These are phyloP conservation scores for Eucalyptus viminalis DNA, from an alignment of 345 rosid genomes.

Conservation along the genomic window DNA sequence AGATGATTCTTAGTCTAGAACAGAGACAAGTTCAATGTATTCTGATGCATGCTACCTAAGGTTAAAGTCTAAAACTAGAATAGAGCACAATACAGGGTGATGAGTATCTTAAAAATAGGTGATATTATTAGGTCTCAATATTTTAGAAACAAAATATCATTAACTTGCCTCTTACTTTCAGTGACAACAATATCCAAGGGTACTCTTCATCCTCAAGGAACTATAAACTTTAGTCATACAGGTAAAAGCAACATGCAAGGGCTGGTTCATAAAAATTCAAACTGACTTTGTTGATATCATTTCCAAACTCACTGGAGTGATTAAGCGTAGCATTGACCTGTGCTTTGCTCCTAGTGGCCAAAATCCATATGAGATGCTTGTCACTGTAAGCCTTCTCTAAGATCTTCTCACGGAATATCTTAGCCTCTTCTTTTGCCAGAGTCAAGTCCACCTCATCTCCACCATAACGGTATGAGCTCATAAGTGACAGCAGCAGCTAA, in stretches of 20 bases:
- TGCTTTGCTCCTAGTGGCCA: background rate
- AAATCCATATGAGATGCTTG: background rate
- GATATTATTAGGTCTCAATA: too few species aligned
- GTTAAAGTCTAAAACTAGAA: too few species aligned
- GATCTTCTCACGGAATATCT: background rate
- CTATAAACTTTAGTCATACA: too few species aligned
- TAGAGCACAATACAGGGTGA: too few species aligned
- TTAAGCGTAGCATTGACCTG: background rate
- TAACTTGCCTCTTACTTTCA: background rate
- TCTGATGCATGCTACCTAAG: too few species aligned
- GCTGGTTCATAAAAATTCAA: background rate
- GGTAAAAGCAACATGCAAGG: background rate
- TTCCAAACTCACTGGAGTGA: background rate
- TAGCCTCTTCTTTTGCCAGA: background rate
- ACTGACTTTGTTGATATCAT: background rate
- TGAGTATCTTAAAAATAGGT: too few species aligned
- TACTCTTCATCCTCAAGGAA: background rate
- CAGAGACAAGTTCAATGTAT: too few species aligned
- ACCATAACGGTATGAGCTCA: background rate
- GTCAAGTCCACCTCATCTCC: background rate
- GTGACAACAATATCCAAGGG: background rate
- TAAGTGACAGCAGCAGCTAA: background rate
- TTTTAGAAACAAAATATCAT: too few species aligned
- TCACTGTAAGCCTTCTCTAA: background rate
- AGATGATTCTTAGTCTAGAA: too few species aligned